phyloP scores from a whole-genome alignment of 2,329 filamentous ascomycete species.

The Salinomyces thailandicus region DNA sequence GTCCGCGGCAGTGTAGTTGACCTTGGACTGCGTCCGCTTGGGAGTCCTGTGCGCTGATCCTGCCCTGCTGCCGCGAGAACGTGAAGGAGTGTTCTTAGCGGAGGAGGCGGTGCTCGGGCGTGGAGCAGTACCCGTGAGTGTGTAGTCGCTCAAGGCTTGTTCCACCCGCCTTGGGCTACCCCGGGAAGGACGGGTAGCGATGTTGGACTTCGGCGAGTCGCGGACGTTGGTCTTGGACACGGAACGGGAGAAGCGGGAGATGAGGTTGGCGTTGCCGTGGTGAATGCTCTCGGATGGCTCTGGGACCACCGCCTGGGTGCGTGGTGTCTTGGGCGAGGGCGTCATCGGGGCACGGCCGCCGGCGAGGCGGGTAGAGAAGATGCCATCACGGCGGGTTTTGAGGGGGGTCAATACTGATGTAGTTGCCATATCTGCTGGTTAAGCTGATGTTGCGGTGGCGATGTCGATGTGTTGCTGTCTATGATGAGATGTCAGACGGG shows the following conservation, averaged over 20 bases:
- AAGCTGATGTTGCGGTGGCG: constrained; percentile 12
- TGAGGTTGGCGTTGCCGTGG: constrained; percentile 62
- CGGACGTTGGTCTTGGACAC: constrained; percentile 57
- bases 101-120: constrained; percentile 27
- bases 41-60: constrained; percentile 24
- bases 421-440: constrained; percentile 60
- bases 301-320: constrained; percentile 45
- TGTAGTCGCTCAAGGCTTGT: constrained; percentile 85
- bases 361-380: constrained; percentile 86
- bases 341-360: constrained; percentile 91
- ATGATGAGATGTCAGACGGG: too few relatives aligned
- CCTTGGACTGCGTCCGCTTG: constrained; percentile 56
- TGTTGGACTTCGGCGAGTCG: constrained; percentile 94
- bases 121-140: constrained; percentile 71
- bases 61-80: constrained; percentile 33
- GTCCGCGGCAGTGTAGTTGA: constrained; percentile 52
- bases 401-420: constrained; percentile 75
- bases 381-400: constrained; percentile 71
- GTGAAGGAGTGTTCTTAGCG: constrained; percentile 35
- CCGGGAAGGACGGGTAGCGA: constrained; percentile 52
- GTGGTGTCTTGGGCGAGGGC: constrained; percentile 69
- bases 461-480: constrained; percentile 16
- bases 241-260: constrained; percentile 65
- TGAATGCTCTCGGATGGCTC: constrained; percentile 58
- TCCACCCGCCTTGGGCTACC: constrained; percentile 79